phyloP scores from a whole-genome alignment of 495 filamentous ascomycete genomes.

The Lasiosphaeria miniovina region DNA sequence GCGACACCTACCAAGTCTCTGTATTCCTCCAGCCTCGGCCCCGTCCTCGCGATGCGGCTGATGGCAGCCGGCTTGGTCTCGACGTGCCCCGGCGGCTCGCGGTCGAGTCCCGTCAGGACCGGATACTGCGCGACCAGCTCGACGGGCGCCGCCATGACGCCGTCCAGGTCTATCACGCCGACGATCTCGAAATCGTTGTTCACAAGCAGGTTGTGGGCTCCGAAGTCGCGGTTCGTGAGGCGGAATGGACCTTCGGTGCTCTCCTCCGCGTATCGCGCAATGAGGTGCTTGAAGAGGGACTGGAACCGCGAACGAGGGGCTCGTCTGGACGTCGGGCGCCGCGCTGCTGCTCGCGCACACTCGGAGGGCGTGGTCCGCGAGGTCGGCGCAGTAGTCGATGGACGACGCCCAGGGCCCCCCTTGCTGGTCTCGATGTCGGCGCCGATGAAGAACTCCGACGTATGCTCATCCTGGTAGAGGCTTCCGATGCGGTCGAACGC shows the following conservation, averaged over 20 bases:
- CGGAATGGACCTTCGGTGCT: background rate
- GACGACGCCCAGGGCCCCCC: background rate
- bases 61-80: background rate
- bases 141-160: constrained; percentile 11
- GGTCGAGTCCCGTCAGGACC: background rate
- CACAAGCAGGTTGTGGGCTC: constrained; percentile 9
- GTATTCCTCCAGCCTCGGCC: constrained; percentile 2
- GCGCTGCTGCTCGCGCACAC: background rate
- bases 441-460: constrained; percentile 9
- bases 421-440: constrained; percentile 3
- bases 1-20: background rate
- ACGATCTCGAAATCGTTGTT: constrained; percentile 9
- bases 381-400: background rate
- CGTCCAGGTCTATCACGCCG: constrained; percentile 10
- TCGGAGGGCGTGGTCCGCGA: background rate
- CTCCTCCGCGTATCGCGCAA: background rate
- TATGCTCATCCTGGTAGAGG: constrained; percentile 3
- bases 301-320: background rate
- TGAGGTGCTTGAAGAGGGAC: constrained; percentile 2
- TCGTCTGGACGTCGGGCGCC: background rate
- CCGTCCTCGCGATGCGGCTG: background rate
- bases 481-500: constrained; percentile 1
- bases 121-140: constrained; percentile 9
- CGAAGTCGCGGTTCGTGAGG: constrained; percentile 9
- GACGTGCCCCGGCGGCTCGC: background rate